Evolutionary conservation across 352 stramenopile species (phyloP), one percentile per base, ranked within the genome.

Genomic region (Globisporangium iwayamae): DNA sequence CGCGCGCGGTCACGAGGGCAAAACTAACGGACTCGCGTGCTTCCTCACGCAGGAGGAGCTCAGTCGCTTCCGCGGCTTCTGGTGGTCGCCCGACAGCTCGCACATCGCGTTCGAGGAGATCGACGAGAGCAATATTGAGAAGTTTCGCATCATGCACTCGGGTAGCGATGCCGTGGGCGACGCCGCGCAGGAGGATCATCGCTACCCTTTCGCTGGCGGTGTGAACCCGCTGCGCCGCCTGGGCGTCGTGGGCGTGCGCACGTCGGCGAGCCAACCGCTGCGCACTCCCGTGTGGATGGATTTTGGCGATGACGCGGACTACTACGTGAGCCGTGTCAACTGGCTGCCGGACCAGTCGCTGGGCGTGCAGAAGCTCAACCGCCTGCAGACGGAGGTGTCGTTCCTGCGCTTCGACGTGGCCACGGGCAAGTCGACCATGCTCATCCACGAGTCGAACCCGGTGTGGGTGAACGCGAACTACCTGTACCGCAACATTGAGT

Each of bases 11-110:
- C 58, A 82, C 28, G 74, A 76, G 8, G 88, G 89, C 30, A 84
- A 89, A 50, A 97, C 84, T 28, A 94, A 98, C 74, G 97, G 96
- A 2, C 66, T 99, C 13, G 96, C 97, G n/a, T 98, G 98, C 75
- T 99, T 98, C 75, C 69, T 99, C 10, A 98, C 96, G 7, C 94
- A 98, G 69, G 97, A 99, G 76, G 96, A 99, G 76, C 96, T 99
- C 70, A 96, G 96, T 69, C 89, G 96, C 34, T 99, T 98, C 78
- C 75, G 89, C 46, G 97, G 97, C 51, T 99, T 98, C 78, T 99
- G 97, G 97, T 98, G 93, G 92, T 90, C 88, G 22, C 87, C 90
- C 0, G 87, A 98, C 74, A 94, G 83, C 43, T 66, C 74, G 3
- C 70, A 76, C 47, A 76, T 98, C 55, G 83, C 93, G 13, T 98